These are phyloP conservation scores for Nowakowskiella sp. DNA, from an alignment of 192 early-diverging fungal species.

Conservation along the genomic window DNA sequence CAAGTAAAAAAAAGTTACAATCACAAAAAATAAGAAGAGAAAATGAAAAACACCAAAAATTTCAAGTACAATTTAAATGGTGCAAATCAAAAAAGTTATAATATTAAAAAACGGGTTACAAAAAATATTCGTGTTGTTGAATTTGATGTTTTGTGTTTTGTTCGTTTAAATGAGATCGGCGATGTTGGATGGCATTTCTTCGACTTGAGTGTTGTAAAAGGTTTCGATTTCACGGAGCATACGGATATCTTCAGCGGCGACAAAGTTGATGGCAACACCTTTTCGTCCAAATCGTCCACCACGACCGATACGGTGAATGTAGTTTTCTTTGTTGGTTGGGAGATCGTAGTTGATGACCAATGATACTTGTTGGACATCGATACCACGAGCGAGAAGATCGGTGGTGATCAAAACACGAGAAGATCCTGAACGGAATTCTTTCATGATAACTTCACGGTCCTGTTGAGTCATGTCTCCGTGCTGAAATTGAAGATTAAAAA, in stretches of 20 bases:
- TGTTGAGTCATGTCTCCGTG: conserved; percentile 98
- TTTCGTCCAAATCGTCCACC: conserved; percentile 99
- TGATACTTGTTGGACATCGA: conserved; percentile 99
- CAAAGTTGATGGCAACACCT: conserved; percentile 99
- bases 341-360: conserved; percentile 99
- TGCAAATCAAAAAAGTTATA: no score
- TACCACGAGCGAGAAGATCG: conserved; percentile 96
- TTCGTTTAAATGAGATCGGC: conserved; percentile 71
- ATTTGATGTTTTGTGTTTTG: no score
- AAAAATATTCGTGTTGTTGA: no score
- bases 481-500: conserved; percentile 23
- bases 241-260: conserved; percentile 87
- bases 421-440: conserved; percentile 97
- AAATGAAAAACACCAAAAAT: no score
- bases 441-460: conserved; percentile 96
- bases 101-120: no score
- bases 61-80: no score
- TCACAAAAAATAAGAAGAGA: no score
- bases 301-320: conserved; percentile 99
- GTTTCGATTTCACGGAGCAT: conserved; percentile 82
- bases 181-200: conserved; percentile 99
- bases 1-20: no score
- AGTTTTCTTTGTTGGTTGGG: conserved; percentile 95
- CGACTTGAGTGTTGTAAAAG: conserved; percentile 98
- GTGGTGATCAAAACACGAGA: conserved; percentile 97